These are phyloP conservation scores for Mrakia blollopis DNA, from an alignment of 768 basidiomycete species.

Conservation along the genomic window DNA sequence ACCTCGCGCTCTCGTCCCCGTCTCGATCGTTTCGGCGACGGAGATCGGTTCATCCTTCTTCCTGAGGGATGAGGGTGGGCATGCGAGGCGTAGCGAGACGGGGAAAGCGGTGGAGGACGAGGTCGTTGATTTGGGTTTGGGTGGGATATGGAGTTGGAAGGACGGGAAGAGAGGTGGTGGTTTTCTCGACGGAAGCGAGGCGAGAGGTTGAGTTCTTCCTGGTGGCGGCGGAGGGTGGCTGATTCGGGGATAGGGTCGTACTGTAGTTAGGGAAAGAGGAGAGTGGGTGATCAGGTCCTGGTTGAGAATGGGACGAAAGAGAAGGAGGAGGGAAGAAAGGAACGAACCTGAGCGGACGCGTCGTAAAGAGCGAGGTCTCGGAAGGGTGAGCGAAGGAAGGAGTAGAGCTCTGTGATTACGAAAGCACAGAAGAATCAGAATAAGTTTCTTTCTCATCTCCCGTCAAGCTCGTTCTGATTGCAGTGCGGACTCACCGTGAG, in stretches of 20 bases:
- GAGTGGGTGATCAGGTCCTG: not conserved
- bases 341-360: slow-evolving; percentile 64
- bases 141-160: too few relatives aligned
- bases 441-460: not conserved
- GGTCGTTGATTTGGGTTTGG: not conserved
- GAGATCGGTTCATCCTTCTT: not conserved
- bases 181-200: slow-evolving; percentile 3
- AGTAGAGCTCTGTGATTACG: slow-evolving; percentile 66
- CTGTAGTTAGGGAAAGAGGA: not conserved
- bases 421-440: not conserved
- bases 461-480: too few relatives aligned
- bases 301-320: too few relatives aligned
- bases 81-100: not conserved
- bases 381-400: slow-evolving; percentile 81
- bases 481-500: slow-evolving; percentile 67
- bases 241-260: slow-evolving; percentile 24
- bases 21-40: not conserved
- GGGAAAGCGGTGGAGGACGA: not conserved
- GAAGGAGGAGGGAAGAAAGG: too few relatives aligned
- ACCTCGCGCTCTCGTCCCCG: too few relatives aligned
- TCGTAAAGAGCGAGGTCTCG: slow-evolving; percentile 80
- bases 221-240: not conserved
- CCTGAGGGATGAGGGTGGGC: not conserved
- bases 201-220: slow-evolving; percentile 2
- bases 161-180: not conserved